Conservation (phyloP, 2,329 filamentous ascomycete genomes). For the Talaromyces sp. region DNA sequence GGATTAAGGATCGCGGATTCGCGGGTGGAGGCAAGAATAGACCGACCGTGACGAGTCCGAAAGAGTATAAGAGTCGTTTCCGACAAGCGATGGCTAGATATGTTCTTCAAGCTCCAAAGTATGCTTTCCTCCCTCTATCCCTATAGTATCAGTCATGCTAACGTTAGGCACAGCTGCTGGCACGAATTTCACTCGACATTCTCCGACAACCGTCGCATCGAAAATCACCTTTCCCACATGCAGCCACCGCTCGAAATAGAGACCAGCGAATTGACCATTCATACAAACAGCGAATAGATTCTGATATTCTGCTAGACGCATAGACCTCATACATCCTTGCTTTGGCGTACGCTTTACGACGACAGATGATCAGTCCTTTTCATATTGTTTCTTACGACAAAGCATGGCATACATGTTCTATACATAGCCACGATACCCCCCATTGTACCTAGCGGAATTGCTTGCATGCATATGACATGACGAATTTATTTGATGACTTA, state of each 20-base stretch:
- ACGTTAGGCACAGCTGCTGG: slow-evolving; percentile 40
- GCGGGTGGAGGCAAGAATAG: slow-evolving; percentile 73
- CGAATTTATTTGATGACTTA: neutral
- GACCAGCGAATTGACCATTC: slow-evolving; percentile 22
- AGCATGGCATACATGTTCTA: neutral
- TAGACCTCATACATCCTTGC: too few relatives aligned
- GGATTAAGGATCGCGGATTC: slow-evolving; percentile 96
- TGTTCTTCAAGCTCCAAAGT: slow-evolving; percentile 52
- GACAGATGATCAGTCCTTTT: neutral
- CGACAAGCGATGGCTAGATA: slow-evolving; percentile 93
- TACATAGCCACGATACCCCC: slow-evolving; percentile 2
- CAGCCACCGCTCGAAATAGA: slow-evolving; percentile 22
- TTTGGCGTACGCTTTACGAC: too few relatives aligned
- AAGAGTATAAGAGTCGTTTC: slow-evolving; percentile 96
- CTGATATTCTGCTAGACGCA: neutral
- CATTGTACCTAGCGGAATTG: neutral
- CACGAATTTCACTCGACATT: slow-evolving; percentile 41
- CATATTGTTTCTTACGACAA: neutral
- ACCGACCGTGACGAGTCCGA: slow-evolving; percentile 93
- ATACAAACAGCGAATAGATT: slow-evolving; percentile 21
- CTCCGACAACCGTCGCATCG: slow-evolving; percentile 30
- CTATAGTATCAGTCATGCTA: neutral
- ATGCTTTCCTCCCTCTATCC: slow-evolving; percentile 22
- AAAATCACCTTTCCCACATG: slow-evolving; percentile 24
- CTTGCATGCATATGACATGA: slow-evolving; percentile 1